These are phyloP conservation scores for Colletotrichum sp. DNA, from an alignment of 2,329 filamentous ascomycete species.

Conservation along the genomic window DNA sequence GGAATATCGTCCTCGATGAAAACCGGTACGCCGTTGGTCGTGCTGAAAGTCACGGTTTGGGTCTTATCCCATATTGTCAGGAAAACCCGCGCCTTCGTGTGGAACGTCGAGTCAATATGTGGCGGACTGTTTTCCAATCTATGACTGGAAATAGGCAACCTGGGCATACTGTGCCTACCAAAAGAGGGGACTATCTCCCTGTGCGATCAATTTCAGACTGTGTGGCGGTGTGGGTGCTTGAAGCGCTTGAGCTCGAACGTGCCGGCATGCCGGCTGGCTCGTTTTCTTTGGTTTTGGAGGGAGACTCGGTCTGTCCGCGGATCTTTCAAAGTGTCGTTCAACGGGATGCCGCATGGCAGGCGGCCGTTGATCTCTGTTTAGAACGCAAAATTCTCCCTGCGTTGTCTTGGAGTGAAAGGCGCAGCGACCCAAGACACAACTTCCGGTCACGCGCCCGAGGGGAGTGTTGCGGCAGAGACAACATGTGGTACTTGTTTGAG, in stretches of 20 bases:
- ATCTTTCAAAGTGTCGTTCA: neutral
- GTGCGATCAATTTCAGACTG: neutral
- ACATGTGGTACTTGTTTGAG: neutral
- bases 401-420: neutral
- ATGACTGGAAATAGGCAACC: neutral
- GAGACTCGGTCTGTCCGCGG: neutral
- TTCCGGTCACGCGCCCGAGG: neutral
- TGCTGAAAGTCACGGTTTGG: neutral
- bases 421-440: neutral
- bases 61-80: neutral
- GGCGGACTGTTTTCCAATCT: neutral
- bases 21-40: neutral
- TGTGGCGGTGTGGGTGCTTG: neutral
- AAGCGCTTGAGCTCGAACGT: neutral
- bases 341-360: neutral
- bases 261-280: neutral
- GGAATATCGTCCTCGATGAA: neutral
- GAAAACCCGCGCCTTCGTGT: neutral
- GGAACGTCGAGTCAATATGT: neutral
- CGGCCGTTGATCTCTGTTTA: neutral
- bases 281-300: neutral
- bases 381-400: neutral
- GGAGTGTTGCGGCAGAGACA: neutral
- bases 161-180: neutral
- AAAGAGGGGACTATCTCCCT: fast-evolving